phyloP scores from a whole-genome alignment of 768 basidiomycete species.

The Termitomyces sp. region DNA sequence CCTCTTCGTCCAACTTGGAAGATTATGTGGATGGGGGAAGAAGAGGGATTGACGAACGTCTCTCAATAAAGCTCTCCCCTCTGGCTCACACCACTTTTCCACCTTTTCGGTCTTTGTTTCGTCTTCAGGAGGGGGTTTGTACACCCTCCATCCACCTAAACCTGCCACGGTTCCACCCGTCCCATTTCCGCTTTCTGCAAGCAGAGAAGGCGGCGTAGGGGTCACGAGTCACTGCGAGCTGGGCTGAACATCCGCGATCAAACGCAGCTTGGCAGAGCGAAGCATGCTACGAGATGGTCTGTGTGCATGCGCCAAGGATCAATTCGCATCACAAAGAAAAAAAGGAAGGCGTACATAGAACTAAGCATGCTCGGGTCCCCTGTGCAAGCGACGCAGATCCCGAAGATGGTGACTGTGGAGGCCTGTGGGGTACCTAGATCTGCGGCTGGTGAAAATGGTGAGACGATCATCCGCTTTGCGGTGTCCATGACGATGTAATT shows the following conservation, averaged over 20 bases:
- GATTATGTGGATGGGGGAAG: background rate
- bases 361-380: slow-evolving; percentile 52
- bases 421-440: background rate
- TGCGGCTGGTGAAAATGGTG: slow-evolving; percentile 17
- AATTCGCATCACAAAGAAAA: too few species aligned
- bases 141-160: background rate
- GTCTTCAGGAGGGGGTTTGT: background rate
- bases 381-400: background rate
- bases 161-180: background rate
- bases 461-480: slow-evolving; percentile 50
- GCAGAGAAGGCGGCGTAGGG: background rate
- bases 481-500: slow-evolving; percentile 64
- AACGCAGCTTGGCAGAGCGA: slow-evolving; percentile 61
- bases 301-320: too few species aligned
- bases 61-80: slow-evolving; percentile 47
- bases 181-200: background rate
- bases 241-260: slow-evolving; percentile 59
- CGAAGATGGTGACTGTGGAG: background rate
- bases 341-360: slow-evolving; percentile 49
- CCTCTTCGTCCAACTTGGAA: slow-evolving; percentile 31
- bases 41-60: slow-evolving; percentile 41
- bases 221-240: slow-evolving; percentile 47
- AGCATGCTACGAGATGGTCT: slow-evolving; percentile 64
- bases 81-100: slow-evolving; percentile 44
- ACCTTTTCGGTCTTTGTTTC: slow-evolving; percentile 47